Evolutionary conservation across 345 rosid genomes (phyloP), one percentile per base, ranked within the genome.

Genomic region (Chamaenerion angustifolium): DNA sequence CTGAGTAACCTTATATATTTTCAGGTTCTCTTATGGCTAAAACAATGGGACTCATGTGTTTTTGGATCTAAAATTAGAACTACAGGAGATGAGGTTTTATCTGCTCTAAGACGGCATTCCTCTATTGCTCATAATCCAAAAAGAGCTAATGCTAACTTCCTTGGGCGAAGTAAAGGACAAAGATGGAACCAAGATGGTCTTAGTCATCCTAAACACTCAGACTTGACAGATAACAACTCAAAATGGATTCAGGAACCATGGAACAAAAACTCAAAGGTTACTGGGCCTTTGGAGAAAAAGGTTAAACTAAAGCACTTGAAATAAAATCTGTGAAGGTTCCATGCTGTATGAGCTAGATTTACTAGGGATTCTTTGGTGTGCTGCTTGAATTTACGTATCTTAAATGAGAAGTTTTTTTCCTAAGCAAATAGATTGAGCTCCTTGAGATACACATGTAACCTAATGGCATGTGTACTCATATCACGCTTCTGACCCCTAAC

Each of bases 1-100:
- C 42, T 14, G 16, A 12, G 23, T 50, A 18, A 59, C 21, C 31
- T 42, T 55, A 41, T 44, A 41, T 46, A 60, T 12, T 56, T 70
- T 57, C 74, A 92, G 98, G 95, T 87, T 42, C 85, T 87, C 48
- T 61, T 83, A 42, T 92, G 98, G 98, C 71, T 92, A 64, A 92
- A 92, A 72, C 95, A 92, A 66, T 92, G 98, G 98, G 98, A 92
- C 66, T 77, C 96, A 47, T 70, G 79, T 77, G 98, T 92, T 72
- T 92, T 83, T 72, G 95, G 95, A 61, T 87, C 96, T 65, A 96
- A 75, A 72, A 77, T 92, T 52, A 84, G 87, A 74, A 84, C 76
- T 69, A 92, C 98, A 4, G 56, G 83, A 41, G 96, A 92, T 64
- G 96, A 87, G 44, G 87, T 87, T 49, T 67, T 92, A 62, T 80